Percentiles rank a stretch among this genome's conserved stretches.
These are phyloP conservation scores for Cyclotella choctawhatcheeana DNA, from an alignment of 108 stramenopile genomes.

Conservation along the genomic window DNA sequence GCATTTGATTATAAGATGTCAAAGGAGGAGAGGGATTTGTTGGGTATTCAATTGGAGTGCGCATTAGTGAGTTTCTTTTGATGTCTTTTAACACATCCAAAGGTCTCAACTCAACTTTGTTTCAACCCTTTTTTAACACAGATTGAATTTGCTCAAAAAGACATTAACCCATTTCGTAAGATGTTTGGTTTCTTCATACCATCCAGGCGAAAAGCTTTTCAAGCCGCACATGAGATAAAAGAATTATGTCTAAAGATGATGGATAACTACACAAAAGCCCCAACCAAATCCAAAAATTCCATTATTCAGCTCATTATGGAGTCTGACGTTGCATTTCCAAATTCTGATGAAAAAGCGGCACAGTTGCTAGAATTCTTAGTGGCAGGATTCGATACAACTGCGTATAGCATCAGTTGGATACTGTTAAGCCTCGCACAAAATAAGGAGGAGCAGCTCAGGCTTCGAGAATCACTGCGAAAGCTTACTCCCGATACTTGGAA, in stretches of 20 bases:
- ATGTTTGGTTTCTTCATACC: background rate
- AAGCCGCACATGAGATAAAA: background rate
- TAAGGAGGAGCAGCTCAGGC: background rate
- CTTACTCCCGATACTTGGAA: background rate
- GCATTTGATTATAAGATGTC: conserved; percentile 8
- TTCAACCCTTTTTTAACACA: background rate
- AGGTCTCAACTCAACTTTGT: background rate
- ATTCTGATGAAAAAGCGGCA: background rate
- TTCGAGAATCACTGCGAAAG: background rate
- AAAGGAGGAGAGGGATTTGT: background rate
- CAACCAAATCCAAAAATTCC: background rate
- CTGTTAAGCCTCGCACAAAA: background rate
- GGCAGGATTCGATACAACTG: conserved; percentile 3
- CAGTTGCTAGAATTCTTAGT: background rate
- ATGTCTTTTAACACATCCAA: background rate
- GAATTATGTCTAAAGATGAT: background rate
- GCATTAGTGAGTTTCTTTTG: background rate
- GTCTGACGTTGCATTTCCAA: background rate
- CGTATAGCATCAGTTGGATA: background rate
- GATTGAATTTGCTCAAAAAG: background rate
- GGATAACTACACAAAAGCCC: background rate
- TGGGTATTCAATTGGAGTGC: background rate
- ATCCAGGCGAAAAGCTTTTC: background rate
- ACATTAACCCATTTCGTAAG: background rate
- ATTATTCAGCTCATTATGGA: conserved; percentile 4